Evolutionary conservation across 2,329 filamentous ascomycete species (phyloP).

Genomic region (Colletotrichum cereale): DNA sequence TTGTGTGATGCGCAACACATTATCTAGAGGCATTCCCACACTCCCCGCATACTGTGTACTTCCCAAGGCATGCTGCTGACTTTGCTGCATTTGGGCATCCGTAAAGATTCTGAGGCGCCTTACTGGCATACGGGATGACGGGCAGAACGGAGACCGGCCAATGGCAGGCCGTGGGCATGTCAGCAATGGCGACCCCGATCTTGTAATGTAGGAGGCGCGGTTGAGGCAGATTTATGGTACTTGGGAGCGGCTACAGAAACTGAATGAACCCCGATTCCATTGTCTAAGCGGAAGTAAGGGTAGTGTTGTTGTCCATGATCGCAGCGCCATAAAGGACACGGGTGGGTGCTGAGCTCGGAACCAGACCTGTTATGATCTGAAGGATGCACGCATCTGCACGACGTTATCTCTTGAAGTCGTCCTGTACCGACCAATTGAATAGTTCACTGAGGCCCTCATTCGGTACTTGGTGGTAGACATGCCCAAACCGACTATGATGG

Average conservation of each 20-base stretch:
- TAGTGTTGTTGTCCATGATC: background rate
- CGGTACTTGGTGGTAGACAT: background rate
- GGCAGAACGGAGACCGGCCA: background rate
- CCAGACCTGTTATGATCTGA: background rate
- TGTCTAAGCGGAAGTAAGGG: background rate
- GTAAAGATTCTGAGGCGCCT: background rate
- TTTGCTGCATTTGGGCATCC: constrained; percentile 11
- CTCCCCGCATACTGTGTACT: background rate
- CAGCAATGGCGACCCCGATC: constrained; percentile 13
- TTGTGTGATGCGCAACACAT: background rate
- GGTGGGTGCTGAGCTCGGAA: background rate
- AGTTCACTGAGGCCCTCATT: background rate
- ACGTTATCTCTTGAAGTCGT: background rate
- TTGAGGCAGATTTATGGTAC: constrained; percentile 9
- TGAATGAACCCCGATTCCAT: background rate
- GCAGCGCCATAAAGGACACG: background rate
- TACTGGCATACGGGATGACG: constrained; percentile 5
- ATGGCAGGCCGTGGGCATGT: background rate
- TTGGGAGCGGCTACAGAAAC: constrained; percentile 22
- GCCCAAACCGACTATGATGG: background rate
- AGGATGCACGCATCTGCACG: background rate
- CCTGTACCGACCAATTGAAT: background rate
- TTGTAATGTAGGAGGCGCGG: constrained; percentile 1
- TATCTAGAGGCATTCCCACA: background rate
- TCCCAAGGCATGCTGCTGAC: background rate